Percentiles rank a stretch among this genome's conserved stretches.
These are phyloP conservation scores for Trichosporon asahii DNA, from an alignment of 1,284 basidiomycete genomes.

Conservation along the genomic window DNA sequence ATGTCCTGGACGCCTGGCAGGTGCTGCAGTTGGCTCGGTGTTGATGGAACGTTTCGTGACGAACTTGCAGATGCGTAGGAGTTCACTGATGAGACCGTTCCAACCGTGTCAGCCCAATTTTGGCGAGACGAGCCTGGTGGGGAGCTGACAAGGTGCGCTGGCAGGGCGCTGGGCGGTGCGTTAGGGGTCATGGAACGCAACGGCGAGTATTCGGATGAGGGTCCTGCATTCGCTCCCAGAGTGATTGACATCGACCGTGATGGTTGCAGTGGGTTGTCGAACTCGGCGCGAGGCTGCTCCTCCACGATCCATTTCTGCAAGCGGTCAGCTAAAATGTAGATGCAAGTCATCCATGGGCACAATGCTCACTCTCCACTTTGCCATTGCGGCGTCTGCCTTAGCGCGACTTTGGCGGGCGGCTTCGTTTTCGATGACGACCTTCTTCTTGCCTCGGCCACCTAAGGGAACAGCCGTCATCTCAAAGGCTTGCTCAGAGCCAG, in stretches of 20 bases:
- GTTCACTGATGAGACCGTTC: background rate
- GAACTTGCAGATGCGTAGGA: background rate
- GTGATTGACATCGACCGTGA: slow-evolving; percentile 10
- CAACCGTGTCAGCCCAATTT: background rate
- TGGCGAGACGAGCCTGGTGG: background rate
- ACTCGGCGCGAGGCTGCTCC: slow-evolving; percentile 25
- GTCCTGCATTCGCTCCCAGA: background rate
- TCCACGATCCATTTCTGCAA: slow-evolving; percentile 43
- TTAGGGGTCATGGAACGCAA: background rate
- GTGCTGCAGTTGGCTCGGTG: background rate
- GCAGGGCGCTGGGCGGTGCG: background rate
- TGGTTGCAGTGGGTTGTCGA: slow-evolving; percentile 9
- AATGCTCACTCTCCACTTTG: slow-evolving; percentile 45
- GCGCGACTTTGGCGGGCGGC: slow-evolving; percentile 17
- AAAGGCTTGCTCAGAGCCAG: slow-evolving; percentile 8
- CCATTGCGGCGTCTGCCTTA: slow-evolving; percentile 41
- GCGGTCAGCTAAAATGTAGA: no score
- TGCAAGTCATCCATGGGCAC: no score
- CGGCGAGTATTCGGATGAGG: background rate
- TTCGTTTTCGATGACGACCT: slow-evolving; percentile 19
- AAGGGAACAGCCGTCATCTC: slow-evolving; percentile 22
- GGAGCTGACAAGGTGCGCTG: background rate
- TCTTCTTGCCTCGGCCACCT: slow-evolving; percentile 13
- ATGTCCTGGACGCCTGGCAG: slow-evolving; percentile 26
- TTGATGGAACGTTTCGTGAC: background rate